Evolutionary conservation across 176 grass and related monocot genomes (phyloP).

Genomic region (Paspalum vaginatum): DNA sequence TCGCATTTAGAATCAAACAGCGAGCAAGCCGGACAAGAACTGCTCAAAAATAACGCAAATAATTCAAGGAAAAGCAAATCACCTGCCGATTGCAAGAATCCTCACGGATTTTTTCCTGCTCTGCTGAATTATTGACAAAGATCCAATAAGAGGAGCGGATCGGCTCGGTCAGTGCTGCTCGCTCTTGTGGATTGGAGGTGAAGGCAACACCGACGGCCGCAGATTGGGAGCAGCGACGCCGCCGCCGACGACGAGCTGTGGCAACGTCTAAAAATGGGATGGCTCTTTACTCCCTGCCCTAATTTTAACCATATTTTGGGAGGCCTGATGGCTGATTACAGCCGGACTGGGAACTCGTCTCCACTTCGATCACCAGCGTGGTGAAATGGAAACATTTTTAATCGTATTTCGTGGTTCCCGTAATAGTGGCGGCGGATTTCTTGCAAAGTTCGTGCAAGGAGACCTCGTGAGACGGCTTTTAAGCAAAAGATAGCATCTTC

Average conservation of each 20-base stretch:
- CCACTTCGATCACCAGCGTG: background rate
- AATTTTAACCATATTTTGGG: conserved; percentile 36
- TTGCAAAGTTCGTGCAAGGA: conserved; percentile 7
- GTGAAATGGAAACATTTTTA: background rate
- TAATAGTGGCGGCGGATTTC: background rate
- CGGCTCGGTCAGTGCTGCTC: conserved; percentile 31
- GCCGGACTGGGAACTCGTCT: conserved; percentile 18
- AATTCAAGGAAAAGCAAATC: background rate
- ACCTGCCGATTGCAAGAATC: conserved; percentile 37
- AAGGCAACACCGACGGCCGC: conserved; percentile 33
- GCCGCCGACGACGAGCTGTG: conserved; percentile 5
- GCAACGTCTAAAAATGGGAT: conserved; percentile 47
- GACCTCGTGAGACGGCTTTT: conserved; percentile 6
- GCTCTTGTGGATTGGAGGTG: conserved; percentile 17
- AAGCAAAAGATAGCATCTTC: background rate
- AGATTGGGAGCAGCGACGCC: conserved; percentile 33
- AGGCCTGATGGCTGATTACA: conserved; percentile 30
- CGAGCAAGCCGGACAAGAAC: background rate
- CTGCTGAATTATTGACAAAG: conserved; percentile 14
- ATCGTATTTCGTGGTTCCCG: background rate
- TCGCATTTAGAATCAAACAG: conserved; percentile 16
- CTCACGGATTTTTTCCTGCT: conserved; percentile 3
- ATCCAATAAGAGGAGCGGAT: conserved; percentile 36
- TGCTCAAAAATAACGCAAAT: background rate
- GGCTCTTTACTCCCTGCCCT: background rate